Percentiles rank a stretch among this genome's conserved stretches.
Evolutionary conservation across 441 rosid species (phyloP).

Genomic region (Syzygium syzygioides): DNA sequence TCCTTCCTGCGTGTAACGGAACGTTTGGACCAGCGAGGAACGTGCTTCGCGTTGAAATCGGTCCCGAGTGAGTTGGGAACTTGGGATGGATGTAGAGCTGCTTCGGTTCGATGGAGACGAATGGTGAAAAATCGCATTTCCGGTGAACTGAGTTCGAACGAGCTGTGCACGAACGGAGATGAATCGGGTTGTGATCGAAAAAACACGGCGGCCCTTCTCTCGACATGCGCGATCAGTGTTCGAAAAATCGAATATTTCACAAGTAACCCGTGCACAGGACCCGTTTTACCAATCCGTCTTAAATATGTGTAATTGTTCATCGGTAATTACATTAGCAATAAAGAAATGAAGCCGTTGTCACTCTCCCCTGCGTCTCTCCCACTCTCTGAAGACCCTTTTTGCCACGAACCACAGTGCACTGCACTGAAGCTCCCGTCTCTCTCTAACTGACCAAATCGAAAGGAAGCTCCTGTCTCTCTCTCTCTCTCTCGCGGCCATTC

Average conservation of each 20-base stretch:
- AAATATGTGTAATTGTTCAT: background rate
- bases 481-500: background rate
- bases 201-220: background rate
- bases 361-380: background rate
- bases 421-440: background rate
- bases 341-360: background rate
- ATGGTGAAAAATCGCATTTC: background rate
- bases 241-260: background rate
- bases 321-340: background rate
- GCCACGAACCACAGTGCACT: background rate
- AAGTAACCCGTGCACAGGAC: too few relatives aligned
- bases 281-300: background rate
- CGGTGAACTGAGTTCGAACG: background rate
- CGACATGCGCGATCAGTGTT: accelerated
- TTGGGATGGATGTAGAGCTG: background rate
- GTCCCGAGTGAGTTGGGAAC: background rate
- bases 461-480: background rate
- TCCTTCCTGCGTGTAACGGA: background rate
- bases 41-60: background rate
- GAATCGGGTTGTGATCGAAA: background rate
- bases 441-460: background rate
- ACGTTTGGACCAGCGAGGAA: background rate
- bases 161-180: background rate
- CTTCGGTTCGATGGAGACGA: background rate
- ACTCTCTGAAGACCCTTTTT: background rate